These are phyloP conservation scores for Cladophialophora exuberans DNA, from an alignment of 2,329 filamentous ascomycete species.

Conservation along the genomic window DNA sequence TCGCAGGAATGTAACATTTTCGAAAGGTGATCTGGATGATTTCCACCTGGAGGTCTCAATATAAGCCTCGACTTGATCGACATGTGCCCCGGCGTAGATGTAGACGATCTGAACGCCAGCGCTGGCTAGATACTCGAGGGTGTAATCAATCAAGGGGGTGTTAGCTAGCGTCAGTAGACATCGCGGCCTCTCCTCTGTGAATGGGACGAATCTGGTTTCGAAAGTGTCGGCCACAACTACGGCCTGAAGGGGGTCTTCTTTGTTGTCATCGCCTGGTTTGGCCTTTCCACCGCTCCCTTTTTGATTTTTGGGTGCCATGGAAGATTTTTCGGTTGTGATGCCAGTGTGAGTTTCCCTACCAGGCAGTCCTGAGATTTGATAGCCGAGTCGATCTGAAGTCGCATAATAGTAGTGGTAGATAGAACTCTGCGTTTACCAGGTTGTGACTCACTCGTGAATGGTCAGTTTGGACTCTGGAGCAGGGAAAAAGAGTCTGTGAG, in stretches of 20 bases:
- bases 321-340: neutral
- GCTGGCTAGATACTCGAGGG: constrained; percentile 92
- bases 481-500: too few species aligned
- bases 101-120: constrained; percentile 94
- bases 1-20: constrained; percentile 79
- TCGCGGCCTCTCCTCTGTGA: constrained; percentile 86
- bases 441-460: constrained; percentile 19
- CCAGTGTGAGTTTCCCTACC: neutral
- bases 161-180: constrained; percentile 93
- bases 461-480: constrained; percentile 7
- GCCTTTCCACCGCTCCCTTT: constrained; percentile 39
- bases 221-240: constrained; percentile 93
- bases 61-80: constrained; percentile 84
- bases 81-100: constrained; percentile 87
- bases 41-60: constrained; percentile 79
- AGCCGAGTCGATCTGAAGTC: neutral
- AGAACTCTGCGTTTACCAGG: too few species aligned
- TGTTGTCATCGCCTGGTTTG: constrained; percentile 57
- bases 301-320: constrained; percentile 36
- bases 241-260: constrained; percentile 66
- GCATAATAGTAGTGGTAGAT: too few species aligned
- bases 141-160: constrained; percentile 94
- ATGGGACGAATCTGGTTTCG: constrained; percentile 86
- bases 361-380: neutral
- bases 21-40: constrained; percentile 75